Percentiles rank a stretch among this genome's conserved stretches.
Evolutionary conservation across 1,284 basidiomycete genomes (phyloP).

Genomic region (Tausonia pullulans): DNA sequence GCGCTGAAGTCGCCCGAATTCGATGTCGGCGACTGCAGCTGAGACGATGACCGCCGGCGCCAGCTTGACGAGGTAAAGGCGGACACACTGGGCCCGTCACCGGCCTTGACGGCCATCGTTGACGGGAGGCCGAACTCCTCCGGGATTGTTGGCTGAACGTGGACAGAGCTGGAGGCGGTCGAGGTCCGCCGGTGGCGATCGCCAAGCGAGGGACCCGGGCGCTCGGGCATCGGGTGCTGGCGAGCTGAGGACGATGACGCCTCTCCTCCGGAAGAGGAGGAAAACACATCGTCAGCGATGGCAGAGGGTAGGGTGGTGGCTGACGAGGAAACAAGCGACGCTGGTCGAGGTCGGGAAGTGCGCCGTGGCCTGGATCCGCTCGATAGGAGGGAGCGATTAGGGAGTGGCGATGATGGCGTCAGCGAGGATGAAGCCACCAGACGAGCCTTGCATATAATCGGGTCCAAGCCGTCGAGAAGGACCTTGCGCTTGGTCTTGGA

Average conservation of each 20-base stretch:
- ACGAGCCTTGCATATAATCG: background rate
- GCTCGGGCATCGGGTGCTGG: background rate
- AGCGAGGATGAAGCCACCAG: background rate
- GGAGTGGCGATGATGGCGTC: background rate
- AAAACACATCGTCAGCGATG: background rate
- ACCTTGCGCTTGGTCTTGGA: slow-evolving; percentile 3
- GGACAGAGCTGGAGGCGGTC: background rate
- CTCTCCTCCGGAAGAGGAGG: background rate
- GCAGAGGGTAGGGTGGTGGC: background rate
- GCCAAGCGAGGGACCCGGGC: background rate
- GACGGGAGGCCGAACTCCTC: background rate
- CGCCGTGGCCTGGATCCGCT: background rate
- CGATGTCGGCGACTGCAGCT: background rate
- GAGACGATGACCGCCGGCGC: background rate
- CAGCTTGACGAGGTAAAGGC: background rate
- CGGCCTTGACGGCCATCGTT: background rate
- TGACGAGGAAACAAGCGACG: background rate
- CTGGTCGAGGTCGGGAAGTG: background rate
- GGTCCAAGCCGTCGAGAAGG: background rate
- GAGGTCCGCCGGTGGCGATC: background rate
- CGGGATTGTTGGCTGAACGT: slow-evolving; percentile 5
- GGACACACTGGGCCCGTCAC: background rate
- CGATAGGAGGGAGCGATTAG: background rate
- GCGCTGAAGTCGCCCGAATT: slow-evolving; percentile 1
- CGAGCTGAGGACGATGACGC: background rate